These are phyloP conservation scores for Zymoseptoria crescenta DNA, from an alignment of 2,329 filamentous ascomycete species.

Conservation along the genomic window DNA sequence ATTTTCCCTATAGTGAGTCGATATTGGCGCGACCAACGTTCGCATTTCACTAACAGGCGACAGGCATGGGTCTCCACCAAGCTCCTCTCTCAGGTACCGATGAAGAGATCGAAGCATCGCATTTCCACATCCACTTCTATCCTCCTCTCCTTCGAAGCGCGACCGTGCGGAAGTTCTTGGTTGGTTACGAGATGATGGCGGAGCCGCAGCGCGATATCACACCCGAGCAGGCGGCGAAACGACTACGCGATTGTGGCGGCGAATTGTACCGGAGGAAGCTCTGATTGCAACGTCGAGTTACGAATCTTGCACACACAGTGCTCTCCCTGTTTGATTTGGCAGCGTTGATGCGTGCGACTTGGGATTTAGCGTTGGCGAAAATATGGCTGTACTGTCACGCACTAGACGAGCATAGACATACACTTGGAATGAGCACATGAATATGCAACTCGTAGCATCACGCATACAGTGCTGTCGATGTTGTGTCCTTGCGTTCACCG, in stretches of 20 bases:
- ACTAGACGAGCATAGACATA: not conserved
- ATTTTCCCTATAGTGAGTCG: conserved; percentile 79
- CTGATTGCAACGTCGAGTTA: not conserved
- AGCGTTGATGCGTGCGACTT: not conserved
- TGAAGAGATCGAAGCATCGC: conserved; percentile 78
- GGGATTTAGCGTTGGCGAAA: not conserved
- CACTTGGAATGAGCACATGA: not conserved
- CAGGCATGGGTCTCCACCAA: conserved; percentile 89
- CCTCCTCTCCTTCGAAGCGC: conserved; percentile 86
- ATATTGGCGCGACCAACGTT: not conserved
- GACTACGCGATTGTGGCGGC: conserved; percentile 67
- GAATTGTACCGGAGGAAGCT: conserved; percentile 64
- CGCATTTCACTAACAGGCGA: not conserved
- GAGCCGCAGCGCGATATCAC: conserved; percentile 99
- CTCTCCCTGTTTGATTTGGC: not conserved
- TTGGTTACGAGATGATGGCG: conserved; percentile 92
- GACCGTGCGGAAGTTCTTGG: conserved; percentile 90
- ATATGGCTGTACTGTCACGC: not conserved
- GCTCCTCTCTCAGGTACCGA: conserved; percentile 74
- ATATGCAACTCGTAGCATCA: not conserved
- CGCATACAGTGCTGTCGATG: not conserved
- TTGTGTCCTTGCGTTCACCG: not conserved
- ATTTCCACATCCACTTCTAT: conserved; percentile 97
- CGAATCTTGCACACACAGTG: not conserved
- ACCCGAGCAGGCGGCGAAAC: conserved; percentile 82